Evolutionary conservation across 2,329 filamentous ascomycete species (phyloP).

Genomic region (Rhynchosporium agropyri): DNA sequence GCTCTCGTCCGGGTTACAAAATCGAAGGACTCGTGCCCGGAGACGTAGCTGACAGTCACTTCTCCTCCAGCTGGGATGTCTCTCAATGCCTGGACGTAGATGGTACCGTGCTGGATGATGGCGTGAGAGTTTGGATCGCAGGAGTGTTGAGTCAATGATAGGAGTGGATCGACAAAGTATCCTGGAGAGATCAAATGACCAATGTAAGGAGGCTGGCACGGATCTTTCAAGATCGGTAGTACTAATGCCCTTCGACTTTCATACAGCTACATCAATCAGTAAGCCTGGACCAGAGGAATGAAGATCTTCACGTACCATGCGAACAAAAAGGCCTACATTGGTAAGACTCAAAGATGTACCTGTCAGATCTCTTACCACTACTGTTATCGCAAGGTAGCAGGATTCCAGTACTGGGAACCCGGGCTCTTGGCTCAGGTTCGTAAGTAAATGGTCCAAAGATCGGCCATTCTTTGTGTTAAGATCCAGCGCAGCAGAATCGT

Average conservation of each 20-base stretch:
- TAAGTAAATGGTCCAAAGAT: background rate
- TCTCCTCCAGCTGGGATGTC: background rate
- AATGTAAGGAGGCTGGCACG: background rate
- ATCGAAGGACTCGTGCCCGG: background rate
- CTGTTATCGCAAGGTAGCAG: background rate
- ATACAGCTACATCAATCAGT: background rate
- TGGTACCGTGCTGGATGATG: background rate
- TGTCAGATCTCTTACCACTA: background rate
- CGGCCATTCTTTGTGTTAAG: background rate
- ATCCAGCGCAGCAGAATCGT: background rate
- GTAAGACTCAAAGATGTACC: background rate
- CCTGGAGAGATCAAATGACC: background rate
- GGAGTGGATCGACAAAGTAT: background rate
- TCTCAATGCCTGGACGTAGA: background rate
- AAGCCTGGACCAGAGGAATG: background rate
- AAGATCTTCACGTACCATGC: background rate
- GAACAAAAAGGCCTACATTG: background rate
- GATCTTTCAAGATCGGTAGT: background rate
- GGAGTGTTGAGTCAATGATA: slow-evolving; percentile 1
- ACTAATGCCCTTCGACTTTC: background rate
- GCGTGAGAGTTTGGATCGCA: background rate
- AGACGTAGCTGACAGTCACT: slow-evolving; percentile 1
- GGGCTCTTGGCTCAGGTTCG: background rate
- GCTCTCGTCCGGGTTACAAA: too few relatives aligned
- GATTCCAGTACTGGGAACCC: too few relatives aligned